Conservation (phyloP, 2,329 filamentous ascomycete species). For the Aspergillus texensis region DNA sequence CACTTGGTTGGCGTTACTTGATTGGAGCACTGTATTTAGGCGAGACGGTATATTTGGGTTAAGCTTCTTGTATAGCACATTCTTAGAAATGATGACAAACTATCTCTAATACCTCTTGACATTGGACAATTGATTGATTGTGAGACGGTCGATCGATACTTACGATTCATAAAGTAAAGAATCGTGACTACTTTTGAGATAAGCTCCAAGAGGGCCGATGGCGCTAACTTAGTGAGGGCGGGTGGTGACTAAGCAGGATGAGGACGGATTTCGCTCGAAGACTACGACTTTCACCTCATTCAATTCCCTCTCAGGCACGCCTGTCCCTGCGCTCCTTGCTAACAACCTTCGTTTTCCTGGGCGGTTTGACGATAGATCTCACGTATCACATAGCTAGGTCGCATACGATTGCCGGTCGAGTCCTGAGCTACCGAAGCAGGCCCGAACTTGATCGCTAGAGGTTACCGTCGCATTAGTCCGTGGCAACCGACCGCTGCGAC, state of each 20-base stretch:
- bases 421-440: conserved; percentile 12
- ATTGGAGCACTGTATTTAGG: not conserved
- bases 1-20: not conserved
- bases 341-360: conserved; percentile 1
- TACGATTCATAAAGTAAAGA: not conserved
- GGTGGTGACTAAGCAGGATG: conserved; percentile 37
- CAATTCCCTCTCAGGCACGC: conserved; percentile 30
- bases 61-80: conserved; percentile 4
- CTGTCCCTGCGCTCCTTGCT: conserved; percentile 8
- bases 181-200: not conserved
- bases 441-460: conserved; percentile 12
- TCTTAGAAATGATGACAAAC: conserved; percentile 3
- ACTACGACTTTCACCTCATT: conserved; percentile 40
- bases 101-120: conserved; percentile 1
- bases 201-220: conserved; percentile 3
- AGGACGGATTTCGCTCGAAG: conserved; percentile 41
- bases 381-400: conserved; percentile 2
- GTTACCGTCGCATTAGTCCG: conserved; percentile 22
- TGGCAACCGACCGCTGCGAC: conserved; percentile 25
- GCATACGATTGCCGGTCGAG: conserved; percentile 6
- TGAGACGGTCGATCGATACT: not conserved
- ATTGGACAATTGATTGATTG: too few relatives aligned
- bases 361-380: not conserved
- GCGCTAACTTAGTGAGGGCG: conserved; percentile 10
- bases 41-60: conserved; percentile 1